Evolutionary conservation across 192 early-diverging fungal species (phyloP), one percentile per base, ranked within the genome.

Genomic region (Phlyctochytrium planicorne): DNA sequence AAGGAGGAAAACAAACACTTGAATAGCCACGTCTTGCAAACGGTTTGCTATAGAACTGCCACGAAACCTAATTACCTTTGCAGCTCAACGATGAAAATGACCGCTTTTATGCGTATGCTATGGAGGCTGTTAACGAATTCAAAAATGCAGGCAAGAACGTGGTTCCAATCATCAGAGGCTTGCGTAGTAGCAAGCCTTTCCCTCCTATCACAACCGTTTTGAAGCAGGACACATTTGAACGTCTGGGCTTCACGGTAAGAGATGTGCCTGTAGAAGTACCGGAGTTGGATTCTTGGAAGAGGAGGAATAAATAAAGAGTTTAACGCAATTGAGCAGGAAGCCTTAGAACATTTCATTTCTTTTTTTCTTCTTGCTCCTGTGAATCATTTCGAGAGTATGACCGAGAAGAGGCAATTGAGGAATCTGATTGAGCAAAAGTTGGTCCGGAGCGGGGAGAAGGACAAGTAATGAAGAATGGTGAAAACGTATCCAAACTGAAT

Each of bases 51-150:
- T n/a, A n/a, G n/a, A n/a, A n/a, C n/a, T n/a, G n/a, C n/a, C n/a
- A n/a, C n/a, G n/a, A n/a, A n/a, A n/a, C n/a, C n/a, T n/a, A n/a
- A 6, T 47, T 6, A 47, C 40, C 6, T 20, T 14, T 47, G 6
- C 61, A 60, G 61, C 27, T 60, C 30, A 31, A 73, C 24, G 53
- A 52, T 4, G 69, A 73, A 3, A 67, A 80, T 53, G 71, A 23
- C 2, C 60, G 67, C 35, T 78, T 78, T 53, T 69, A 78, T 2
- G 47, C 47, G 14, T 78, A 78, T 34, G 76, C 80, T 0, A 12
- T 56, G 1, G 53, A 55, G 12, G 59, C 63, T 17, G 52, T 82
- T 4, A 6, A 65, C 2, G 65, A 76, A 55, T 82, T 77, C 72
- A 25, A 50, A 25, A 37, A 14, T n/a, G 63, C 60, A 24, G 74